Evolutionary conservation across 768 basidiomycete genomes (phyloP), one percentile per base, ranked within the genome.

Genomic region (Hydnomerulius pinastri): DNA sequence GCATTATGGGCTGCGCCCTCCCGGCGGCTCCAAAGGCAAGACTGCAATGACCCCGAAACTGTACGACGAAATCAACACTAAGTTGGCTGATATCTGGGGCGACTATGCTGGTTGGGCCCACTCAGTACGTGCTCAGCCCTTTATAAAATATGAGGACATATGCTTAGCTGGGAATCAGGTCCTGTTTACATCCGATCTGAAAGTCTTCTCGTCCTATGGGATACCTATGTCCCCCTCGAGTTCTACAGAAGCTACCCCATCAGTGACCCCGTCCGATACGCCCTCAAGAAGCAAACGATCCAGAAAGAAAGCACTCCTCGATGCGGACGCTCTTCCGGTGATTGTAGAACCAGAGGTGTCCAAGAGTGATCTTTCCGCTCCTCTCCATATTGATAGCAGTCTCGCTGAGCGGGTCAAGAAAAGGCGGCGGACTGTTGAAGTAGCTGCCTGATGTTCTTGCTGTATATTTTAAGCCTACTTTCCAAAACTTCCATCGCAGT

Each of bases 51-150:
- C 84, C 0, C 84, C 89, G 0, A 85, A 81, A 55, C 63, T 94
- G 15, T 93, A 95, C 60, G 82, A 86, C 8, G 81, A 85, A 50
- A 77, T 96, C 21, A 85, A 78, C 54, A 59, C 66, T 8, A 86
- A 78, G 59, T 71, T 96, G 5, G 64, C 75, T 2, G 60, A 68
- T 0, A 75, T 83, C 0, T 97, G 94, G 94, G 92, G 91, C 8
- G 75, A 82, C 2, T 84, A 87, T 62, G 92, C 92, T 4, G 93
- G 94, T 15, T 96, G 93, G 93, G 88, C 89, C 0, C 94, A 96
- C 64, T 83, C 86, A 1, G 91, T 92, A 51, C 41, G 80, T 67
- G 11, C 24, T 50, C 7, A 27, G 12, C 37, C 6, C 21, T 23
- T 37, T 43, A 15, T 11, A 13, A 18, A 17, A 29, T 13, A 27